Evolutionary conservation across 805 yeast species (phyloP).

Genomic region (Candida chilensis): DNA sequence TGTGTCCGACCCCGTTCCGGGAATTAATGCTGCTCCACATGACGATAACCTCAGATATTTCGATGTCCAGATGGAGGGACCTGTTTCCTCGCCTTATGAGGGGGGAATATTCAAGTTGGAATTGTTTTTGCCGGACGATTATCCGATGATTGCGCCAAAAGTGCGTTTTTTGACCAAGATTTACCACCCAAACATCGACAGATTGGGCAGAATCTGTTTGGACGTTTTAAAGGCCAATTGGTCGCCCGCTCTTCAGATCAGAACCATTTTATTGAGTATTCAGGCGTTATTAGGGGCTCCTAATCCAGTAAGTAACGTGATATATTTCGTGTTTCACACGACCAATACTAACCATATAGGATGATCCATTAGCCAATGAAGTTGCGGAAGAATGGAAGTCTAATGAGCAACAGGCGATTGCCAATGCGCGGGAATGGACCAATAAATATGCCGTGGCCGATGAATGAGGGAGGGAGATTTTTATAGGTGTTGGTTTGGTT

Average conservation of each 20-base stretch:
- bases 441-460: slow-evolving; percentile 37
- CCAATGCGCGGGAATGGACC: slow-evolving; percentile 76
- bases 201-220: slow-evolving; percentile 89
- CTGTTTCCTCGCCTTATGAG: slow-evolving; percentile 86
- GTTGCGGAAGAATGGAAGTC: slow-evolving; percentile 96
- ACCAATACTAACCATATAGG: slow-evolving; percentile 15
- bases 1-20: slow-evolving; percentile 92
- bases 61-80: slow-evolving; percentile 88
- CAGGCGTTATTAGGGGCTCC: slow-evolving; percentile 95
- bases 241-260: slow-evolving; percentile 95
- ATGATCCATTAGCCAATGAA: slow-evolving; percentile 95
- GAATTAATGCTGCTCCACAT: slow-evolving; percentile 87
- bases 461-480: slow-evolving; percentile 1
- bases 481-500: neutral
- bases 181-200: slow-evolving; percentile 94
- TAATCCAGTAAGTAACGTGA: slow-evolving; percentile 54
- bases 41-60: slow-evolving; percentile 92
- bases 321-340: neutral
- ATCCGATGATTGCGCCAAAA: slow-evolving; percentile 96
- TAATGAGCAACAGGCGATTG: slow-evolving; percentile 71
- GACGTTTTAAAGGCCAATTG: slow-evolving; percentile 93
- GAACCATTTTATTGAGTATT: slow-evolving; percentile 83
- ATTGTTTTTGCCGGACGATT: slow-evolving; percentile 88
- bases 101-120: slow-evolving; percentile 73
- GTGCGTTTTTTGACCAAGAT: slow-evolving; percentile 89